Evolutionary conservation across 257 asterid genomes (phyloP), one percentile per base, ranked within the genome.

Genomic region (Nicotiana benthamiana): DNA sequence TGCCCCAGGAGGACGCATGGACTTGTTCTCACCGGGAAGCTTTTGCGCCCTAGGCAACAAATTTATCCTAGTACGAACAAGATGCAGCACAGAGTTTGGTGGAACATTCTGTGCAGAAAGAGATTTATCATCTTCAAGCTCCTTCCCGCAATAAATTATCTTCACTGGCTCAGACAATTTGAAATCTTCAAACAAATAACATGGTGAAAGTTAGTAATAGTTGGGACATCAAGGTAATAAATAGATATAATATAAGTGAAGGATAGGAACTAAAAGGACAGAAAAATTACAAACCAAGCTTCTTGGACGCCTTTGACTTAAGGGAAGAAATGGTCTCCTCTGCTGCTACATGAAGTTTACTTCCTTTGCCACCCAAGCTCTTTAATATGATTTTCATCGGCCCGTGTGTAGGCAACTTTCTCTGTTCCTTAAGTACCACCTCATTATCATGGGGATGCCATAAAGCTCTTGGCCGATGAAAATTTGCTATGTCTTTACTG

Each of bases 371-470:
- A 64, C 99, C 99, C 92, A 96, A 89, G 88, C 99, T 96, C 91
- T 92, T 96, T 89, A 96, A 80, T 88, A 96, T 92, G 75, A 96
- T 87, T 90, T 96, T 96, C 94, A 94, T 94, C 46, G 97, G 88
- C 80, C 98, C 97, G 64, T 90, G 95, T 40, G 86, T 85, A 77
- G 96, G 87, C 82, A 90, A 88, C 85, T 84, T 91, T 81, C 91
- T 91, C 79, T 89, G 96, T 85, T 91, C 94, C 89, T 90, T 89
- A 75, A 92, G 86, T 79, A 92, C 92, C 77, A 94, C 97, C 89
- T 94, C 99, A 87, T 91, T 94, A 86, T 96, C 95, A 89, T 94
- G 99, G 87, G 99, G 99, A 89, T 96, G 90, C 98, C 99, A 96
- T 64, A 89, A 83, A 75, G 97, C 97, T 86, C 89, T 96, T 68